Evolutionary conservation across 768 basidiomycete species (phyloP), one percentile per base, ranked within the genome.

Genomic region (Mycena vulgaris): DNA sequence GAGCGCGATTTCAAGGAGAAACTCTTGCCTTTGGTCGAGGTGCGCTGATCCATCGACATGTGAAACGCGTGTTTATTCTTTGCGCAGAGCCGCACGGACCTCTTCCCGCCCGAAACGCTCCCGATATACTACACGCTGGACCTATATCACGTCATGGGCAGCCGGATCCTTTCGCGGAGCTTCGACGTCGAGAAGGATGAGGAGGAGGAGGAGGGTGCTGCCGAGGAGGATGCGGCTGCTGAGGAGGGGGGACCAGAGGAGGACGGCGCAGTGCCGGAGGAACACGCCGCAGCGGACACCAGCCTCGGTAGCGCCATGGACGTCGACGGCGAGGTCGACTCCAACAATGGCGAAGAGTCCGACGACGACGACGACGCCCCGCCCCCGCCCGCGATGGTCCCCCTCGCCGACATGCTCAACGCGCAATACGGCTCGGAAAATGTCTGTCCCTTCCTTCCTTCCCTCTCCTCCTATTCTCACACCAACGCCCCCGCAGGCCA

Each of bases 381-480:
- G 30, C 42, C 69, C 2, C 42, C 53, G 25, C 80, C 79, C 3
- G 89, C 94, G 13, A 96, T 99, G 96, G 93, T 98, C 5, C 97
- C 97, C 0, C 90, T 99, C 83, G 98, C 98, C 4, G 98, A 99
- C 80, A 90, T 99, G 83, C 83, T 99, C 56, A 99, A 99, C 76
- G 98, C 97, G 14, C 88, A 91, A 61, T 94, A 90, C 78, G 92
- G 89, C 10, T 88, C 88, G 42, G 93, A 96, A 78, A 99, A 98
- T 71, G 96, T 95, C 75, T 70, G 91, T 80, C 27, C 28, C 3
- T 40, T 37, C 21, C 63, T 42, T 47, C 59, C 62, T n/a, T 4
- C 42, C 4, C n/a, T 5, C 53, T 25, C 42, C 4, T 45, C 2
- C 53, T 25, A 45, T 67, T 25, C 70, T 19, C 48, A 40, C n/a